Evolutionary conservation across 1,139 yeast genomes (phyloP), one percentile per base, ranked within the genome.

Genomic region (Blastobotrys persicus): DNA sequence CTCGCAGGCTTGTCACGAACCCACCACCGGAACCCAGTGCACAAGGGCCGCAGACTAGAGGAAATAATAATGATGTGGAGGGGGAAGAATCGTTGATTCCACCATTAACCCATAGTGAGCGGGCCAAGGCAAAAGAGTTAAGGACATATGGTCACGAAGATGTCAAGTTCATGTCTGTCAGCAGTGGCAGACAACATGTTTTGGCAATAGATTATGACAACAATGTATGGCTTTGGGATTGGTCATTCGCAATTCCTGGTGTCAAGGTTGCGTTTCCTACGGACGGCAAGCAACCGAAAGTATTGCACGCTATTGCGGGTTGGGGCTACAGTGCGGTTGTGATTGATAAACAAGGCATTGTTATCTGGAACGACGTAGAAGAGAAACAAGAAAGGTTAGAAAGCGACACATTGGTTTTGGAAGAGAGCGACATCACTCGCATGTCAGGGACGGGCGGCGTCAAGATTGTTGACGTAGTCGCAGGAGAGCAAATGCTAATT

Each of bases 181-280:
- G 83, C 12, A 76, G 86, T 40, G 94, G 94, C 0, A 67, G 94
- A 53, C 73, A 78, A 40, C 91, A 83, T 63, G 74, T 85, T 44
- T 65, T 85, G 11, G 92, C 84, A 0, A 64, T 85, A 46, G 87
- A 81, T 56, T 68, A 72, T n/a, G 48, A 67, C 1, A 76, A 78
- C 41, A 64, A 69, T 9, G 57, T 85, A 1, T 83, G 80, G 73
- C 72, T 80, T 0, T 85, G 92, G 91, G 94, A 85, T 45, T 42
- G 47, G 35, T 49, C 59, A 7, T 61, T 53, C 47, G 53, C 52
- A 5, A 50, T 46, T 5, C 57, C 55, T 2, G 92, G 88, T 0
- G 74, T 80, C 1, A 65, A 64, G 42, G 55, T 85, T 34, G 60
- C 51, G 4, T 81, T 85, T 54, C 53, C 58, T n/a, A 48, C 45